Evolutionary conservation across 2,329 filamentous ascomycete species (phyloP), one percentile per base, ranked within the genome.

Genomic region (Metarhizium guizhouense): DNA sequence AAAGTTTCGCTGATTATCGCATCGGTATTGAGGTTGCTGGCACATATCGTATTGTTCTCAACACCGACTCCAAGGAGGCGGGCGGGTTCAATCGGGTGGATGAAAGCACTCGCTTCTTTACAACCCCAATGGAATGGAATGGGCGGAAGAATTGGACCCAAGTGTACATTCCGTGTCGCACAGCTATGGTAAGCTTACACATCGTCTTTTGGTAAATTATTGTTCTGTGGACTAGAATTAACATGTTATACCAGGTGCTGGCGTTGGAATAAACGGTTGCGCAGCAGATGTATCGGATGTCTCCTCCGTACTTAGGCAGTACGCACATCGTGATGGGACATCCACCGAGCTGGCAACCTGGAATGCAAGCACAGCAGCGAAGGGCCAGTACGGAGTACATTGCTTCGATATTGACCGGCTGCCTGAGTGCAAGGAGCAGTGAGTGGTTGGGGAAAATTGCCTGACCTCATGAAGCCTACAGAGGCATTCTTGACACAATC

Each of bases 91-190:
- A 81, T 34, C 83, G 92, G 34, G 82, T 96, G 53, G 85, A 90
- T 55, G 84, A 89, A 61, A 80, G 74, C n/a, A 94, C 90, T 2
- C 79, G 90, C 38, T 97, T 94, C 77, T 96, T 96, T 70, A 97
- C 94, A 0, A 95, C 90, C 5, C 83, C 90, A 14, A 83, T 96
- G 75, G 80, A 82, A 59, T 97, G 94, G 94, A 97, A 97, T 68
- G 83, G 82, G 14, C 79, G 94, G 59, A 87, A 82, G 75, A 97
- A 97, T 72, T 96, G 90, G 76, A 83, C 90, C 51, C 94, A 97
- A 69, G 82, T 96, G 54, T 99, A 99, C 69, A 83, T 95, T 58
- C 93, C 93, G 16, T 83, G 83, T 53, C 80, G 93, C 64, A 91
- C 87, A 59, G 93, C 90, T 20, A 75, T 96, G 70, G 92, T 95